Percentiles rank a stretch among this genome's conserved stretches.
Conservation (phyloP, 73 alveolate genomes). For the Paramecium caudatum region DNA sequence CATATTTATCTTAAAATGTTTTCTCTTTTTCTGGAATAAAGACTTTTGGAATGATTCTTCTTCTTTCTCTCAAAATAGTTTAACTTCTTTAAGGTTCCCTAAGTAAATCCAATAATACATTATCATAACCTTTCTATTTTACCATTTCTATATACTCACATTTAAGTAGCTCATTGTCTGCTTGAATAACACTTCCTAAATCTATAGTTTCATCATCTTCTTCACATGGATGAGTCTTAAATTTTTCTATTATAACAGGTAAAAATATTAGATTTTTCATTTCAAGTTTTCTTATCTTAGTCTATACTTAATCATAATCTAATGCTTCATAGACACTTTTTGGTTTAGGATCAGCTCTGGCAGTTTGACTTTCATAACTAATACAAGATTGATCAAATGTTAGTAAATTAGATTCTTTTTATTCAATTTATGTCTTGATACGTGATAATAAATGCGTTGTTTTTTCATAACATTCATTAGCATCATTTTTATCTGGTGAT, state of each 20-base stretch:
- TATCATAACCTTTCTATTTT: background rate
- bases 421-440: no score
- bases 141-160: slow-evolving; percentile 6
- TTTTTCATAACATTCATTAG: background rate
- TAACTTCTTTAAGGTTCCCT: background rate
- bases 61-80: background rate
- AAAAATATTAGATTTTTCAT: background rate
- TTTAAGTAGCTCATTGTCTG: slow-evolving; percentile 14
- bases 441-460: background rate
- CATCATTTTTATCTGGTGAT: background rate
- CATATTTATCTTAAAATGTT: slow-evolving; percentile 6
- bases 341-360: no score
- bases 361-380: no score
- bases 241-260: no score
- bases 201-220: no score
- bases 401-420: no score
- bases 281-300: slow-evolving; percentile 10
- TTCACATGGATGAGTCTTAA: no score
- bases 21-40: background rate
- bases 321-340: no score
- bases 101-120: background rate
- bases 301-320: slow-evolving; percentile 29
- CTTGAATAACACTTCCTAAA: slow-evolving; percentile 29
- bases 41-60: background rate
- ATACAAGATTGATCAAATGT: no score